Evolutionary conservation across 768 basidiomycete species (phyloP), one percentile per base, ranked within the genome.

Genomic region (Russula sp.): DNA sequence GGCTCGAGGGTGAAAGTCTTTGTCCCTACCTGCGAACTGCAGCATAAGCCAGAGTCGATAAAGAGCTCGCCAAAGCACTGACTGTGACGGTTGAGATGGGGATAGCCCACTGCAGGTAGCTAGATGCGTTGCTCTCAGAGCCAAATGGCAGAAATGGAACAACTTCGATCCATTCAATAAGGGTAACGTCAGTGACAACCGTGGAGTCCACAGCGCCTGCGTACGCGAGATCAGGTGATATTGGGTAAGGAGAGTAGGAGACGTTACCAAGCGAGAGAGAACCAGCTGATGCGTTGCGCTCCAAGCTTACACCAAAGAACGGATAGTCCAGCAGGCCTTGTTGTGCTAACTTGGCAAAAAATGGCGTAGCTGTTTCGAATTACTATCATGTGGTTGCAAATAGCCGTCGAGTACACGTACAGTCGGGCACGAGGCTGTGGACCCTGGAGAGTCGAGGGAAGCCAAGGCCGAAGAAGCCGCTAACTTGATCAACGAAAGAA

Each of bases 21-120:
- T 65, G 59, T 44, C 45, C 66, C 48, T 10, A 42, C 16, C 42
- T 54, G 22, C 11, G 11, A 31, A 39, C 31, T 31, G 14, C 1
- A 45, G 48, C 7, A 34, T 56, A 3, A 52, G 57, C 27, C 42
- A n/a, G 31, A 49, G 16, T 44, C 9, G 48, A 49, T 47, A 40
- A 59, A 42, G 39, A 49, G 6, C 4, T n/a, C 35, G 37, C 57
- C 18, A 52, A 32, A 65, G 42, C 32, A 66, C 80, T 44, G 66
- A 89, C 88, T 48, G 79, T 75, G 51, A 91, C 77, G 27, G 74
- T 74, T 1, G 79, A 73, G 47, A 91, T 70, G 3, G 82, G 82
- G 63, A 91, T 83, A 0, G 82, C 82, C 90, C 90, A 92, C 63
- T 86, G 84, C 50, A 92, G 75, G 67, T 91, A 91, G 66, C 85